These are phyloP conservation scores for Chrysopogon serrulatus DNA, from an alignment of 176 grass and related monocot genomes.

Conservation along the genomic window DNA sequence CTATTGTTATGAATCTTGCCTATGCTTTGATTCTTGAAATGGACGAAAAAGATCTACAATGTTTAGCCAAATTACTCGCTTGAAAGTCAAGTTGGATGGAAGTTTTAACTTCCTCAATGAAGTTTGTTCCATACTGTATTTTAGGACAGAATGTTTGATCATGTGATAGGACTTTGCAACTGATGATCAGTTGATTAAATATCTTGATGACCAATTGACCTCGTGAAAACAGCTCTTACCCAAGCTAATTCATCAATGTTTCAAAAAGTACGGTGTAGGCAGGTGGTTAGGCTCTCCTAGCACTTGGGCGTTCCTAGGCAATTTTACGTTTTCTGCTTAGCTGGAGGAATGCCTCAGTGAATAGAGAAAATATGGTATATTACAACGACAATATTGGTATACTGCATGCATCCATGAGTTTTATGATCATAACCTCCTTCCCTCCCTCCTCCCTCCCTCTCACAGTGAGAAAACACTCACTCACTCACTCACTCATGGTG, in stretches of 20 bases:
- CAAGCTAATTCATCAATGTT: not conserved
- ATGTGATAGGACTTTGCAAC: not conserved
- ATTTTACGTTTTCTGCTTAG: not conserved
- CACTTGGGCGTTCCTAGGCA: not conserved
- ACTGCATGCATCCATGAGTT: not conserved
- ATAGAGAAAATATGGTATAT: too few relatives aligned
- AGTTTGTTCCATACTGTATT: not conserved
- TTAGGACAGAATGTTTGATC: not conserved
- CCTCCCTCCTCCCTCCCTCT: too few relatives aligned
- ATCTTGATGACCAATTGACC: conserved; percentile 10
- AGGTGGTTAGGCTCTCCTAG: not conserved
- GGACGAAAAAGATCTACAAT: not conserved
- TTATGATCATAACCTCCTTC: not conserved
- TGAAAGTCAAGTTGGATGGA: not conserved
- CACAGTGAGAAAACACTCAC: not conserved
- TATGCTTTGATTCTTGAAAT: conserved; percentile 5
- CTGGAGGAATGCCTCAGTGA: not conserved
- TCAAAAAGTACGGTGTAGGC: not conserved
- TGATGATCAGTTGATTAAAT: not conserved
- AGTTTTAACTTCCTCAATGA: not conserved
- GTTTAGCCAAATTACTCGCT: not conserved
- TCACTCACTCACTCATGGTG: not conserved
- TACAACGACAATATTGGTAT: not conserved
- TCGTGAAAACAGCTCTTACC: not conserved
- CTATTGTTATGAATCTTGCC: not conserved